Evolutionary conservation across 208 protist species (phyloP), one percentile per base, ranked within the genome.

Genomic region (Trypanosoma cruzi): DNA sequence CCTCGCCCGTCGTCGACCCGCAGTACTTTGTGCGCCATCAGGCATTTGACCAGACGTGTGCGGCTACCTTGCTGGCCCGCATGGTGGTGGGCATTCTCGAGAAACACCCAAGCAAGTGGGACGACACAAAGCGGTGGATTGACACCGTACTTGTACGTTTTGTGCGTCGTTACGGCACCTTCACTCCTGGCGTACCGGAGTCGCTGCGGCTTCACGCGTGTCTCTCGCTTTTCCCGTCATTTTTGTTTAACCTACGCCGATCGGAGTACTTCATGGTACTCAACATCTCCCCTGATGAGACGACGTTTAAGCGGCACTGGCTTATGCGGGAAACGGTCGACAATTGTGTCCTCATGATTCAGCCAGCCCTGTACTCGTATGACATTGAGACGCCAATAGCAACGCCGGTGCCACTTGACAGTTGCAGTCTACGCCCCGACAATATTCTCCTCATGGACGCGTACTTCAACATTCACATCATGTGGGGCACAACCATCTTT

Each of bases 161-260:
- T 53, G 96, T 99, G 31, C 75, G 84, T 11, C 97, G 97, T 58
- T 99, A 99, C 75, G 91, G 81, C 49, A 91, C 87, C 29, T 99
- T 97, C 77, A 74, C 79, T 4, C 78, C 89, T 36, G 86, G 97
- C 48, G 79, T 98, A 31, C 86, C 96, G 8, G 64, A 76, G 34
- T 97, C 94, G 4, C 85, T 99, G 55, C 83, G 79, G 11, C 88
- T 99, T 18, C 69, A 81, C n/a, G 69, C 80, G 11, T 88, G 92
- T 67, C 93, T 99, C 59, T 79, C 93, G 1, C 81, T 99, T 18
- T 99, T 99, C 76, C 99, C 99, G 7, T 98, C 98, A 64, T 99
- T 99, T 80, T 95, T 99, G 84, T 99, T 99, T 89, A 98, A 99
- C 82, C 82, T 99, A 32, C 94, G 99, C 50, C 94, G 98, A 31